Conservation (phyloP, 2,329 filamentous ascomycete species). For the Penicillium digitatum region DNA sequence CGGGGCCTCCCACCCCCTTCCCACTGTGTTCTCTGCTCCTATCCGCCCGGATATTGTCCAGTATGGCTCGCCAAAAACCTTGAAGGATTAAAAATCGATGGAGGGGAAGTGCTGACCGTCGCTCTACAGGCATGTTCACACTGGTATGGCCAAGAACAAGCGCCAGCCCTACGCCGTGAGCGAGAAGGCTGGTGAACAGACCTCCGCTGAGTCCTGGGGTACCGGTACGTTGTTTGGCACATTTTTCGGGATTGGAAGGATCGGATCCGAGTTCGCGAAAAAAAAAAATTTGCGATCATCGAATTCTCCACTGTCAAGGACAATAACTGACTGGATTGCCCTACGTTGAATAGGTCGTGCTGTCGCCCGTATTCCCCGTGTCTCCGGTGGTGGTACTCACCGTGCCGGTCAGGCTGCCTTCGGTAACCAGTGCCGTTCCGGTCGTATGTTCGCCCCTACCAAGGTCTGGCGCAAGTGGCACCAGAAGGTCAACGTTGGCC, state of each 20-base stretch:
- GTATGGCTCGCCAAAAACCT: constrained; percentile 48
- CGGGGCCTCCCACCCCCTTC: constrained; percentile 84
- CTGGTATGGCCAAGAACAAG: constrained; percentile 99
- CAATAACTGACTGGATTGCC: constrained; percentile 11
- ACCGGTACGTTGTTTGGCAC: constrained; percentile 66
- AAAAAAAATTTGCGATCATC: background rate
- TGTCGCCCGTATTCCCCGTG: constrained; percentile 99
- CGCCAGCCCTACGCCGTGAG: constrained; percentile 98
- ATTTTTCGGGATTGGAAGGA: constrained; percentile 22
- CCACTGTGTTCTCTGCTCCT: constrained; percentile 92
- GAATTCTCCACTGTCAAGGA: background rate
- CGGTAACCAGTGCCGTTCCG: constrained; percentile 99
- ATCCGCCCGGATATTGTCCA: constrained; percentile 99
- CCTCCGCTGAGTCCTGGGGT: constrained; percentile 99
- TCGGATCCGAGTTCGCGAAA: constrained; percentile 6
- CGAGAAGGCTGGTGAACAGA: constrained; percentile 99
- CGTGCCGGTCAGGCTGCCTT: constrained; percentile 99
- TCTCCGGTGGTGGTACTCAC: constrained; percentile 99
- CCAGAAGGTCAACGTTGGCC: constrained; percentile 98
- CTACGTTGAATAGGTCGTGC: constrained; percentile 68
- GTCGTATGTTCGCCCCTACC: constrained; percentile 99
- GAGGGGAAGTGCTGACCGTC: constrained; percentile 34
- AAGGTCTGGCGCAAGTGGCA: constrained; percentile 99
- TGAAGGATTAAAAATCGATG: constrained; percentile 11
- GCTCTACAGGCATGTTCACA: constrained; percentile 68